These are phyloP conservation scores for Zopfochytrium polystomum DNA, from an alignment of 371 early-diverging fungal genomes.

Conservation along the genomic window DNA sequence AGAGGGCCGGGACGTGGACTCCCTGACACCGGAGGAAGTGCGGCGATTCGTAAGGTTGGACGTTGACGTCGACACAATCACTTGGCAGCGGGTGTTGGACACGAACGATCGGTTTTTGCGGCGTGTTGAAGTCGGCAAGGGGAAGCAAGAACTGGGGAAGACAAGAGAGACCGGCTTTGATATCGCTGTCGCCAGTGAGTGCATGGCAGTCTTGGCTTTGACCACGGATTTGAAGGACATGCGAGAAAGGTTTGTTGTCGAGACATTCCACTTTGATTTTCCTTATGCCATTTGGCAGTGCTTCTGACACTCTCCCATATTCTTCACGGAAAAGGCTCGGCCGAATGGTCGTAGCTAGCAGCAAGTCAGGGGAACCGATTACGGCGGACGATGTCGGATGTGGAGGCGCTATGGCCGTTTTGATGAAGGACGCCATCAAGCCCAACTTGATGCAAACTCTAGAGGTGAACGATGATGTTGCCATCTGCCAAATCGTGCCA, in stretches of 20 bases:
- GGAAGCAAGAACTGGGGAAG: conserved; percentile 80
- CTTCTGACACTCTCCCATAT: background rate
- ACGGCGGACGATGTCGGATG: conserved; percentile 94
- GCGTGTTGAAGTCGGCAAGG: conserved; percentile 82
- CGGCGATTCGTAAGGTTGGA: conserved; percentile 80
- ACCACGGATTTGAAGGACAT: conserved; percentile 84
- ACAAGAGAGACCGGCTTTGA: conserved; percentile 90
- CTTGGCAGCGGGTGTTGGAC: conserved; percentile 94
- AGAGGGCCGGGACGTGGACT: conserved; percentile 67
- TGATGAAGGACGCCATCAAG: conserved; percentile 97
- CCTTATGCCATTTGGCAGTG: too few relatives aligned
- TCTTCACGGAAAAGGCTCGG: conserved; percentile 65
- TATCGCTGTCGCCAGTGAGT: conserved; percentile 95
- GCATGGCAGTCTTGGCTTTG: conserved; percentile 94
- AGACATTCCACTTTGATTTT: background rate
- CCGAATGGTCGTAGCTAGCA: conserved; percentile 88
- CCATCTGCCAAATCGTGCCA: background rate
- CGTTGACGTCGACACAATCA: conserved; percentile 86
- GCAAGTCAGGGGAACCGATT: conserved; percentile 76
- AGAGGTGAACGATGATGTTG: conserved; percentile 48
- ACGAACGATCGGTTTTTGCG: conserved; percentile 94
- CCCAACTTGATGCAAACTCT: conserved; percentile 97
- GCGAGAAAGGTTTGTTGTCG: conserved; percentile 63
- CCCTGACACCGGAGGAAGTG: conserved; percentile 77
- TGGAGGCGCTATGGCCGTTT: conserved; percentile 91